Evolutionary conservation across 768 basidiomycete species (phyloP).

Genomic region (Serendipita vermifera): DNA sequence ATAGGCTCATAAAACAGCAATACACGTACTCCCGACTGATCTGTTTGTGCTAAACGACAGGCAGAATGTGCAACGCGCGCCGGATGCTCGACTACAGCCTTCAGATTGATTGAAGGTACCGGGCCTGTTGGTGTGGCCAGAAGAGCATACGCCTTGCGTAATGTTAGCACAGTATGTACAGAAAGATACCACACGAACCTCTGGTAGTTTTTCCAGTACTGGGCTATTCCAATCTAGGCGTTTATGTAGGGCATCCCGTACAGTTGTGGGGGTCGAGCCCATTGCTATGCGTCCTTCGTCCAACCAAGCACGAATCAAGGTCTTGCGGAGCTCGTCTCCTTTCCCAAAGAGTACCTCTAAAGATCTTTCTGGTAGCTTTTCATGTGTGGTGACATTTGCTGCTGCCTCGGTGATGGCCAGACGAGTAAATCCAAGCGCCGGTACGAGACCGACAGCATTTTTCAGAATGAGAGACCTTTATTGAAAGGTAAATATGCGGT

Average conservation of each 20-base stretch:
- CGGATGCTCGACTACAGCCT: slow-evolving; percentile 49
- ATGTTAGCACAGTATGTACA: neutral
- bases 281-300: slow-evolving; percentile 49
- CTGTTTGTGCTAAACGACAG: slow-evolving; percentile 44
- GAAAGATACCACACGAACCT: slow-evolving; percentile 31
- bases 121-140: slow-evolving; percentile 39
- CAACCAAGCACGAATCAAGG: slow-evolving; percentile 61
- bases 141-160: slow-evolving; percentile 55
- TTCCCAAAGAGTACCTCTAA: slow-evolving; percentile 61
- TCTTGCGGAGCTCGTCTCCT: slow-evolving; percentile 51
- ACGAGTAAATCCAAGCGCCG: slow-evolving; percentile 37
- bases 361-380: slow-evolving; percentile 56
- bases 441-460: slow-evolving; percentile 52
- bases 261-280: slow-evolving; percentile 18
- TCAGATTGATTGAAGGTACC: slow-evolving; percentile 45
- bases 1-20: neutral
- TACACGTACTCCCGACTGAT: slow-evolving; percentile 46
- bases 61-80: slow-evolving; percentile 54
- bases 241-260: slow-evolving; percentile 41
- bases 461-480: slow-evolving; percentile 13
- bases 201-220: slow-evolving; percentile 49
- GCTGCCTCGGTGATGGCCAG: slow-evolving; percentile 26
- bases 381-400: slow-evolving; percentile 7
- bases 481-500: neutral
- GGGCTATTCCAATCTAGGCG: slow-evolving; percentile 56